phyloP scores from a whole-genome alignment of 306 rosid genomes.

The Castanopsis chinensis region DNA sequence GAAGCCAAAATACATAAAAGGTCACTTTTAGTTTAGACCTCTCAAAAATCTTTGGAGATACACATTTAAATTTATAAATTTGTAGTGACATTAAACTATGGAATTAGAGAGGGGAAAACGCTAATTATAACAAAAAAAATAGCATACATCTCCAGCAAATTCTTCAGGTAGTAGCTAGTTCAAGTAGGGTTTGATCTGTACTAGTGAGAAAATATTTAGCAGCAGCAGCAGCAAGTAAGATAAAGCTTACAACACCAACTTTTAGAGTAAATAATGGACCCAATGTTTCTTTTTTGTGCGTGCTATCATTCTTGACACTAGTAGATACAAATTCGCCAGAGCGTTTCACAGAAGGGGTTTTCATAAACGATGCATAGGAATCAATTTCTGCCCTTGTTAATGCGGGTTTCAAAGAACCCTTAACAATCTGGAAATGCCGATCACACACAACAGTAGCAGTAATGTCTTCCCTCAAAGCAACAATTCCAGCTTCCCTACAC shows the following conservation, averaged over 20 bases:
- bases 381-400: constrained; percentile 51
- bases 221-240: constrained; percentile 38
- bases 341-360: constrained; percentile 37
- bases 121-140: background rate
- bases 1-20: too few relatives aligned
- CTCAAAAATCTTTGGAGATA: too few relatives aligned
- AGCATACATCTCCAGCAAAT: background rate
- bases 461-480: constrained; percentile 81
- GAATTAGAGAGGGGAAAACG: background rate
- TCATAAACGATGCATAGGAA: constrained; percentile 55
- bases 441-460: constrained; percentile 51
- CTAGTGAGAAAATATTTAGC: constrained; percentile 33
- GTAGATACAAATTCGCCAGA: constrained; percentile 22
- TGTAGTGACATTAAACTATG: background rate
- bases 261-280: constrained; percentile 28
- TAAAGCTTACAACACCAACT: constrained; percentile 34
- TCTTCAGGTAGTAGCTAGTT: constrained; percentile 34
- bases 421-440: constrained; percentile 66
- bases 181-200: constrained; percentile 25
- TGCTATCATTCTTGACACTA: constrained; percentile 13
- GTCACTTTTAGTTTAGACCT: too few relatives aligned
- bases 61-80: background rate
- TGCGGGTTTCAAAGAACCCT: constrained; percentile 62
- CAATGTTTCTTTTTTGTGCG: background rate
- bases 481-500: constrained; percentile 84